These are phyloP conservation scores for Ettlia oleoabundans DNA, from an alignment of 139 green algal species.

Conservation along the genomic window DNA sequence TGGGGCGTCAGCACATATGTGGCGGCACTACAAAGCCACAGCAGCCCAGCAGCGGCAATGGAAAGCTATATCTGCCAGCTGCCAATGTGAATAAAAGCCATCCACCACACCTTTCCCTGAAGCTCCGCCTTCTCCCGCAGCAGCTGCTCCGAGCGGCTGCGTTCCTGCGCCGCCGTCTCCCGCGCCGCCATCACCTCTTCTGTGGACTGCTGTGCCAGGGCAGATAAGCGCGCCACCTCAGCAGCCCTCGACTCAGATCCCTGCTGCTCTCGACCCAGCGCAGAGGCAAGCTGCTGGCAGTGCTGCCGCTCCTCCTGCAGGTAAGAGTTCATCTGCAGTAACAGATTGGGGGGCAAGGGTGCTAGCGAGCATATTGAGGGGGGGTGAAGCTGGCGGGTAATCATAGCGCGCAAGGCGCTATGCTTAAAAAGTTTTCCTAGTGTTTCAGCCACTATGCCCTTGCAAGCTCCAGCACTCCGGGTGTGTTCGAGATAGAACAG, in stretches of 20 bases:
- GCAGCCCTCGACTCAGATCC: background rate
- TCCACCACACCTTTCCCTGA: slow-evolving; percentile 7
- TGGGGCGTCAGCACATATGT: too few relatives aligned
- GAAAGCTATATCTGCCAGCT: background rate
- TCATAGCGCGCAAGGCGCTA: too few relatives aligned
- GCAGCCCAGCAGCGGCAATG: too few relatives aligned
- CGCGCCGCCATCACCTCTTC: slow-evolving; percentile 29
- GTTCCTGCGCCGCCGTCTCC: slow-evolving; percentile 11
- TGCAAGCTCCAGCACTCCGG: too few relatives aligned
- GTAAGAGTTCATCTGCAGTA: slow-evolving; percentile 28
- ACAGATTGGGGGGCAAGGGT: too few relatives aligned
- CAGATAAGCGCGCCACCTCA: slow-evolving; percentile 4
- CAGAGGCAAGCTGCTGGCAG: slow-evolving; percentile 3
- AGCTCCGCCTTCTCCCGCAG: slow-evolving; percentile 9
- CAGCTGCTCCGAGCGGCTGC: background rate
- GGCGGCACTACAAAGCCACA: too few relatives aligned
- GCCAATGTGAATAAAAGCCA: background rate
- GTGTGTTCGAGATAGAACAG: too few relatives aligned
- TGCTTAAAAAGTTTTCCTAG: too few relatives aligned
- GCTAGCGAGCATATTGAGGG: too few relatives aligned
- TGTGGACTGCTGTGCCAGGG: slow-evolving; percentile 14
- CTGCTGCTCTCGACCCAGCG: slow-evolving; percentile 18
- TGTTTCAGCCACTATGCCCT: too few relatives aligned
- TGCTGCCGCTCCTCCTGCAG: slow-evolving; percentile 33
- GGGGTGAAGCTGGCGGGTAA: too few relatives aligned